Evolutionary conservation across 805 yeast genomes (phyloP).

Genomic region (Metschnikowia henanensis): DNA sequence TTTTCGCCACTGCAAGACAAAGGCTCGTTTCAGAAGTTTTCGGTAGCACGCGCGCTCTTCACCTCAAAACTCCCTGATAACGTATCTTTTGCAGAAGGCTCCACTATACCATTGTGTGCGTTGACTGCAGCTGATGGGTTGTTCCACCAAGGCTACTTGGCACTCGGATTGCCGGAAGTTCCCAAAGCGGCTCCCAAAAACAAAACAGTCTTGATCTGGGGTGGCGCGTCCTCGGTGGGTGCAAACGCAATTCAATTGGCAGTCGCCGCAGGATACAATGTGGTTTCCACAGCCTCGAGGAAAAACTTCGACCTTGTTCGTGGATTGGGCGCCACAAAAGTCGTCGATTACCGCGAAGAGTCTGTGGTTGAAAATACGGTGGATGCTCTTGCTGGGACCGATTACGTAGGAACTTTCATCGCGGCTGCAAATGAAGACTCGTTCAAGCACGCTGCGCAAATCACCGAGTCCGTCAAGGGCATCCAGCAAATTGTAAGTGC

Average conservation of each 20-base stretch:
- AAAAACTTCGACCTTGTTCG: slow-evolving; percentile 7
- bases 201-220: slow-evolving; percentile 13
- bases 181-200: not conserved
- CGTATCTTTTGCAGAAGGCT: slow-evolving; percentile 9
- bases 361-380: slow-evolving; percentile 4
- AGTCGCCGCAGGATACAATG: slow-evolving; percentile 10
- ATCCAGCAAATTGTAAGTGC: slow-evolving; percentile 6
- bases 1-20: slow-evolving; percentile 11
- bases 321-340: slow-evolving; percentile 9
- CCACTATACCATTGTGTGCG: slow-evolving; percentile 8
- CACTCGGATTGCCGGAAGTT: slow-evolving; percentile 5
- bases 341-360: slow-evolving; percentile 7
- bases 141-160: slow-evolving; percentile 7
- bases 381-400: slow-evolving; percentile 2
- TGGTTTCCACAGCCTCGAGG: slow-evolving; percentile 10
- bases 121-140: slow-evolving; percentile 10
- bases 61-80: slow-evolving; percentile 5
- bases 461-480: slow-evolving; percentile 1
- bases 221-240: slow-evolving; percentile 14
- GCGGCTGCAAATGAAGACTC: slow-evolving; percentile 12
- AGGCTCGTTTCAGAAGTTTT: slow-evolving; percentile 12
- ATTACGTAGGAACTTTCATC: slow-evolving; percentile 10
- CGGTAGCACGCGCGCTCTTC: slow-evolving; percentile 7
- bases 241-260: slow-evolving; percentile 14
- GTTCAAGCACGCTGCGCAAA: slow-evolving; percentile 8